phyloP scores from a whole-genome alignment of 805 yeast species.

The Wickerhamiella spandovensis region DNA sequence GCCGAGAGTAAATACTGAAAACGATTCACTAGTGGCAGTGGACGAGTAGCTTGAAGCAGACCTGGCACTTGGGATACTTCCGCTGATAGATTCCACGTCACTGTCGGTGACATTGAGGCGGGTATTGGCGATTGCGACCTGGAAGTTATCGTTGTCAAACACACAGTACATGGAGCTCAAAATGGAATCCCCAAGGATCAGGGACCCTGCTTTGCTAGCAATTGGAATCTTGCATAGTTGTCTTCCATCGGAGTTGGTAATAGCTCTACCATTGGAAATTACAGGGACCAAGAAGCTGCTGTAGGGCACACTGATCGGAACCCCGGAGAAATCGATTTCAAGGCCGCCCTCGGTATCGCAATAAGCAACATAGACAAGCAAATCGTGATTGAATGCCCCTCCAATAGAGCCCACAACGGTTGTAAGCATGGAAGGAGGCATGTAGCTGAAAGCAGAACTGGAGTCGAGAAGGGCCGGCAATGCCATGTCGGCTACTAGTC shows the following conservation, averaged over 20 bases:
- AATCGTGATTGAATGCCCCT: slow-evolving; percentile 22
- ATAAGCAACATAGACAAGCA: slow-evolving; percentile 4
- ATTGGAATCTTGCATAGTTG: neutral
- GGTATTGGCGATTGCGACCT: slow-evolving; percentile 46
- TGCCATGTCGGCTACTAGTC: neutral
- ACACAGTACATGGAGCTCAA: slow-evolving; percentile 56
- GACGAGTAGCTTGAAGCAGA: no score
- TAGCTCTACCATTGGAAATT: slow-evolving; percentile 3
- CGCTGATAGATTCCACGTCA: slow-evolving; percentile 6
- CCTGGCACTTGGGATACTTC: slow-evolving; percentile 11
- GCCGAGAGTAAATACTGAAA: no score
- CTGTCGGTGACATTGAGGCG: slow-evolving; percentile 17
- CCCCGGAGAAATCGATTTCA: slow-evolving; percentile 1
- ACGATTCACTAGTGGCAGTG: no score
- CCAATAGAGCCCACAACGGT: slow-evolving; percentile 25
- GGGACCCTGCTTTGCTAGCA: slow-evolving; percentile 15
- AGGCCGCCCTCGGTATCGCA: slow-evolving; percentile 16
- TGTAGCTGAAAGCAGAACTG: slow-evolving; percentile 34
- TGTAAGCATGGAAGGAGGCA: slow-evolving; percentile 26
- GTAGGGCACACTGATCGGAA: slow-evolving; percentile 13
- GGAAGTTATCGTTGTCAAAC: slow-evolving; percentile 45
- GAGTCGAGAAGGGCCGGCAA: slow-evolving; percentile 30
- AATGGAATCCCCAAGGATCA: slow-evolving; percentile 52
- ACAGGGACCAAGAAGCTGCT: neutral
- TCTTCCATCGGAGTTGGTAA: neutral